Evolutionary conservation across 2,329 filamentous ascomycete species (phyloP).

Genomic region (Diaporthe velutina): DNA sequence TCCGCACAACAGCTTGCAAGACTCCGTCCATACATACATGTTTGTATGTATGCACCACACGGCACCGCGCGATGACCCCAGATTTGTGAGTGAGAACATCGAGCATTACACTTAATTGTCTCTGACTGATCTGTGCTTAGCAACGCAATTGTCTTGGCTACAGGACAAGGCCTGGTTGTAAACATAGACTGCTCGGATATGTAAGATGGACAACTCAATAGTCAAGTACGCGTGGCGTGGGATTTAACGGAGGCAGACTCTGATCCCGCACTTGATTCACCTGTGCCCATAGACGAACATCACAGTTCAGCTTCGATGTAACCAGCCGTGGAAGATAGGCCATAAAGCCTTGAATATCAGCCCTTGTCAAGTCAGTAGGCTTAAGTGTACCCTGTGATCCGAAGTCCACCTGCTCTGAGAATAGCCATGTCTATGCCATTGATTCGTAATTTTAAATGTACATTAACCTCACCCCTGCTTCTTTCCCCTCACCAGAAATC

Average conservation of each 20-base stretch:
- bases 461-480: not conserved
- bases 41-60: too few relatives aligned
- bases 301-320: not conserved
- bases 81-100: not conserved
- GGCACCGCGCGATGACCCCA: too few relatives aligned
- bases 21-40: not conserved
- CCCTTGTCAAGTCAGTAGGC: not conserved
- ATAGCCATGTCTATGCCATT: slow-evolving; percentile 38
- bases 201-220: not conserved
- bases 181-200: not conserved
- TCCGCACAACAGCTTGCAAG: not conserved
- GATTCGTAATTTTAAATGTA: not conserved
- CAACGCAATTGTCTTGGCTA: not conserved
- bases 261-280: not conserved
- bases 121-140: not conserved
- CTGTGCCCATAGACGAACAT: not conserved
- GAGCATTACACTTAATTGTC: not conserved
- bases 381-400: not conserved
- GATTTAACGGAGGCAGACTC: not conserved
- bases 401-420: not conserved
- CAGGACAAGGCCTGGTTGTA: not conserved
- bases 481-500: slow-evolving; percentile 19
- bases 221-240: not conserved
- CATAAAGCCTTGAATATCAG: not conserved
- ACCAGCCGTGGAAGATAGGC: not conserved